Percentiles rank a stretch among this genome's conserved stretches.
Evolutionary conservation across 768 basidiomycete species (phyloP).

Genomic region (Tremella fuciformis): DNA sequence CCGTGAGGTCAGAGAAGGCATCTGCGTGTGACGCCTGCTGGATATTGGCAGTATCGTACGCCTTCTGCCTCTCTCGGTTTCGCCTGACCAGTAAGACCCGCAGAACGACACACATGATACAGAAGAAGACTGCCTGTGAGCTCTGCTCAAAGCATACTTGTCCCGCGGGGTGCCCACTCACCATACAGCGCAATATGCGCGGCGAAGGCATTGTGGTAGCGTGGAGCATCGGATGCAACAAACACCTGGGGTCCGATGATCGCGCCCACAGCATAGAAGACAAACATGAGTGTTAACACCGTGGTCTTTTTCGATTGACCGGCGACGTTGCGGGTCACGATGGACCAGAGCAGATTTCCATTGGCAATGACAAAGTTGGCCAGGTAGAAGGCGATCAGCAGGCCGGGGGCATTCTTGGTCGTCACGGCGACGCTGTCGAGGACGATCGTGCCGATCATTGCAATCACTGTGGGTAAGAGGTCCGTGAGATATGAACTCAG

Average conservation of each 20-base stretch:
- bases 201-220: constrained; percentile 58
- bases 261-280: constrained; percentile 59
- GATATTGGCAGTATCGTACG: constrained; percentile 4
- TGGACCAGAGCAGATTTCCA: constrained; percentile 32
- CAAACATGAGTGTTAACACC: constrained; percentile 57
- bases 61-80: constrained; percentile 44
- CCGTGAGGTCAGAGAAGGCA: constrained; percentile 59
- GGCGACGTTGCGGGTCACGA: constrained; percentile 38
- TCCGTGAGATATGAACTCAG: neutral
- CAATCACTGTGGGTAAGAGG: constrained; percentile 50
- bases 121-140: constrained; percentile 49
- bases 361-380: constrained; percentile 34
- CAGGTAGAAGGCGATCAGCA: constrained; percentile 57
- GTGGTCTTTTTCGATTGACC: constrained; percentile 60
- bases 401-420: constrained; percentile 55
- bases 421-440: constrained; percentile 57
- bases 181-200: constrained; percentile 58
- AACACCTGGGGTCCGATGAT: constrained; percentile 59
- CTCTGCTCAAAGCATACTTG: too few species aligned
- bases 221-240: constrained; percentile 56
- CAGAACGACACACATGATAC: constrained; percentile 54
- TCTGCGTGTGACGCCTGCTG: constrained; percentile 48
- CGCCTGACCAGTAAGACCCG: constrained; percentile 57
- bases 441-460: constrained; percentile 58
- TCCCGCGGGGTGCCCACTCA: constrained; percentile 5